Percentiles rank a stretch among this genome's conserved stretches.
These are phyloP conservation scores for Aspergillus egyptiacus DNA, from an alignment of 495 filamentous ascomycete species.

Conservation along the genomic window DNA sequence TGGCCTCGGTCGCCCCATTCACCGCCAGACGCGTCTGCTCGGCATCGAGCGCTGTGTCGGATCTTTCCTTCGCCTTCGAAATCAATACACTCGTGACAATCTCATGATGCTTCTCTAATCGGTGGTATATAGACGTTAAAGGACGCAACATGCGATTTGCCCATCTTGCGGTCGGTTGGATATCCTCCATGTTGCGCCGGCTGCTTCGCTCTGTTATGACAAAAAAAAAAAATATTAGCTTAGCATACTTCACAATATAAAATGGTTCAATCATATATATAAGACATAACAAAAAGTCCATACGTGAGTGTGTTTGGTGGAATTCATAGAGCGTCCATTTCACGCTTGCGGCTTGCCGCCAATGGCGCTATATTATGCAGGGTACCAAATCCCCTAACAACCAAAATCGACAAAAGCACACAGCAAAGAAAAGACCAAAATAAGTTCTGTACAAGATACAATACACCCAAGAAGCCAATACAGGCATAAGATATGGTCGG, in stretches of 20 bases:
- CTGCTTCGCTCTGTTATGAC: background rate
- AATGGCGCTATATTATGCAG: background rate
- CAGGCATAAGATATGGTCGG: slow-evolving; percentile 12
- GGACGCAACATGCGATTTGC: slow-evolving; percentile 46
- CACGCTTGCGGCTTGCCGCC: slow-evolving; percentile 4
- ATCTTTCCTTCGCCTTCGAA: slow-evolving; percentile 18
- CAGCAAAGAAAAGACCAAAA: slow-evolving; percentile 1
- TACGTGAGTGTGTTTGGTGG: background rate
- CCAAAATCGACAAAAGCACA: background rate
- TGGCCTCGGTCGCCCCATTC: slow-evolving; percentile 4
- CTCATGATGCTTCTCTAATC: slow-evolving; percentile 41
- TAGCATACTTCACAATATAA: background rate
- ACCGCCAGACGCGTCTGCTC: slow-evolving; percentile 2
- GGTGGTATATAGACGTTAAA: slow-evolving; percentile 39
- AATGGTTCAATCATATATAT: background rate
- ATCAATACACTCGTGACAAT: slow-evolving; percentile 32
- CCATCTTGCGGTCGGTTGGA: slow-evolving; percentile 42
- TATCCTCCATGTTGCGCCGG: slow-evolving; percentile 35
- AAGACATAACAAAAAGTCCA: background rate
- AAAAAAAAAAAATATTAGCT: background rate
- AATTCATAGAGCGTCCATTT: slow-evolving; percentile 16
- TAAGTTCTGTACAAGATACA: slow-evolving; percentile 8
- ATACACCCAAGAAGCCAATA: slow-evolving; percentile 11
- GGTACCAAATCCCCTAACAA: background rate
- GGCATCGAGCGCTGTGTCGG: background rate